A percentile compares a stretch with the other conserved stretches of the same genome.
Evolutionary conservation across 2,329 filamentous ascomycete genomes (phyloP).

Genomic region (Ceratocystis variospora): DNA sequence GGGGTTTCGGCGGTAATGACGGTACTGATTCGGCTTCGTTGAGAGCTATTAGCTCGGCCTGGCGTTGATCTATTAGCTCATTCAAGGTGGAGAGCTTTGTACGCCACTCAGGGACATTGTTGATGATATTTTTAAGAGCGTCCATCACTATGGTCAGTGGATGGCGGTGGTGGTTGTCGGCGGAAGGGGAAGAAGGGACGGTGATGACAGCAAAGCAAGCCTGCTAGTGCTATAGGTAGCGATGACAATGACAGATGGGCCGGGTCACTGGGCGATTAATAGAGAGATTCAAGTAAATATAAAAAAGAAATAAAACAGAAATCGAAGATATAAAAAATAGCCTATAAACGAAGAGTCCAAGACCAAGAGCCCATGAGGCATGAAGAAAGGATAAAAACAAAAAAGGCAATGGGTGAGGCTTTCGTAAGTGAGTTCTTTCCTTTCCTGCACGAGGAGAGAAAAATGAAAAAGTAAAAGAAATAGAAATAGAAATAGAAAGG

Average conservation of each 20-base stretch:
- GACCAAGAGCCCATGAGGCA: not conserved
- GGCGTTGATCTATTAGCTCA: slow-evolving; percentile 46
- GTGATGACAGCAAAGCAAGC: not conserved
- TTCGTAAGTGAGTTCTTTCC: too few relatives aligned
- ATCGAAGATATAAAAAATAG: not conserved
- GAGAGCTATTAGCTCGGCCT: slow-evolving; percentile 44
- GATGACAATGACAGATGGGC: not conserved
- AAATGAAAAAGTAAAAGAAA: not conserved
- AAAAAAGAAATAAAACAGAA: not conserved
- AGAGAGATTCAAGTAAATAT: not conserved
- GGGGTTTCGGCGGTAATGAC: slow-evolving; percentile 25
- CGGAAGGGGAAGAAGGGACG: not conserved
- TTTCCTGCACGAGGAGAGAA: not conserved
- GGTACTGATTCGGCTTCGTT: slow-evolving; percentile 21
- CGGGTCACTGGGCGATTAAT: not conserved
- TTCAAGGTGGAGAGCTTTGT: slow-evolving; percentile 45
- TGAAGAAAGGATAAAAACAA: not conserved
- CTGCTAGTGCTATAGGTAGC: not conserved
- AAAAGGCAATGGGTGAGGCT: not conserved
- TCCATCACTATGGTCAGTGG: slow-evolving; percentile 33
- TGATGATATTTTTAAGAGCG: slow-evolving; percentile 40
- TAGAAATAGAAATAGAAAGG: too few relatives aligned
- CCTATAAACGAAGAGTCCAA: not conserved
- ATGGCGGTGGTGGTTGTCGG: not conserved
- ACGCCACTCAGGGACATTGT: slow-evolving; percentile 47